A percentile compares a stretch with the other conserved stretches of the same genome.
phyloP scores from a whole-genome alignment of 2,329 filamentous ascomycete species.

The Ramularia collo-cygni region DNA sequence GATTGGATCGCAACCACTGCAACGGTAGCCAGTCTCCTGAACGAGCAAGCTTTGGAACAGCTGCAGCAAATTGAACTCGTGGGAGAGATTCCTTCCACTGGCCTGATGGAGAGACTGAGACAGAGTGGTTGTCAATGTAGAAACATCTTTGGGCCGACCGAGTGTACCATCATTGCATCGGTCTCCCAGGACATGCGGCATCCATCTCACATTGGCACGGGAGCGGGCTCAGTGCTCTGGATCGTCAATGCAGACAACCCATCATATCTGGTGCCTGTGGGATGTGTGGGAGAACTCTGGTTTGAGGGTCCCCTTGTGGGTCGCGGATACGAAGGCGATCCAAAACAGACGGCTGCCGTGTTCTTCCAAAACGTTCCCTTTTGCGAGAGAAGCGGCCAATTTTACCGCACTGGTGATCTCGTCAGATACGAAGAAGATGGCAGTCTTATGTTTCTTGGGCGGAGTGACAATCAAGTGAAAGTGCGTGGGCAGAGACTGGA shows the following conservation, averaged over 20 bases:
- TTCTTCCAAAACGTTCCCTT: not conserved
- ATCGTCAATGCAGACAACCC: too few species aligned
- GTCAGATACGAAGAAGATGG: slow-evolving; percentile 17
- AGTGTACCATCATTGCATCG: slow-evolving; percentile 12
- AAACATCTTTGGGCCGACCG: slow-evolving; percentile 18
- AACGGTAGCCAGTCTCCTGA: too few species aligned
- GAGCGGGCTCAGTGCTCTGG: not conserved
- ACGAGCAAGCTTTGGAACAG: not conserved
- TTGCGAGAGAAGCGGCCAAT: slow-evolving; percentile 5
- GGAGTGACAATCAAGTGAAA: slow-evolving; percentile 21
- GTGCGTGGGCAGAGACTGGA: slow-evolving; percentile 20
- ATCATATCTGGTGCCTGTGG: slow-evolving; percentile 9
- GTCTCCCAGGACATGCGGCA: not conserved
- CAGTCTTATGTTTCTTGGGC: slow-evolving; percentile 14
- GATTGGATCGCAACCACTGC: too few species aligned
- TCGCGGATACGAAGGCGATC: slow-evolving; percentile 7
- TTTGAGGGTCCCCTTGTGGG: slow-evolving; percentile 5
- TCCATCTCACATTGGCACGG: not conserved
- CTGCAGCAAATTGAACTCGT: slow-evolving; percentile 7
- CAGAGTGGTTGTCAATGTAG: not conserved
- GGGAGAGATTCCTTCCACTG: slow-evolving; percentile 36
- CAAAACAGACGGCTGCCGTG: slow-evolving; percentile 13
- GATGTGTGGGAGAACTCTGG: slow-evolving; percentile 4
- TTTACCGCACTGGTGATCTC: slow-evolving; percentile 20
- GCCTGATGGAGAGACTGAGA: slow-evolving; percentile 36